Conservation (phyloP, 2,329 filamentous ascomycete species). For the Trichoderma polysporum region DNA sequence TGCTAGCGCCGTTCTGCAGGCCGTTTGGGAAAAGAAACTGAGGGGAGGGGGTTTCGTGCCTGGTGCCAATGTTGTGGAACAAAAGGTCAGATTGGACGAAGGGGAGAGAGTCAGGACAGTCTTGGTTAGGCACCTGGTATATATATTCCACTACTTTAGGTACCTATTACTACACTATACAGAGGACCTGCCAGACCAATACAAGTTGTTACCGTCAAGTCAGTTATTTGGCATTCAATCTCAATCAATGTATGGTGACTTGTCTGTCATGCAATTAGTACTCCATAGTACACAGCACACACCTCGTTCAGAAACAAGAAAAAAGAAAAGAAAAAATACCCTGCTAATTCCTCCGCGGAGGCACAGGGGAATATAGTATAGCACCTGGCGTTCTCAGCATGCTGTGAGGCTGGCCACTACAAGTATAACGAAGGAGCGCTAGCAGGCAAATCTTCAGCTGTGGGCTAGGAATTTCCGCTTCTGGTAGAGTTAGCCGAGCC, state of each 20-base stretch:
- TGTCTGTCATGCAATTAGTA: background rate
- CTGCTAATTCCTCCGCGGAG: background rate
- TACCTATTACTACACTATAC: too few species aligned
- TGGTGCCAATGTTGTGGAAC: background rate
- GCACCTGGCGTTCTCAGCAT: background rate
- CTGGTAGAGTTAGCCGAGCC: constrained; percentile 10
- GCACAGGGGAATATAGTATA: background rate
- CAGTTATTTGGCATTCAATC: background rate
- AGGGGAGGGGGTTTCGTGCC: background rate
- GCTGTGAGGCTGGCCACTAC: background rate
- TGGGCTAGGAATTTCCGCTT: background rate
- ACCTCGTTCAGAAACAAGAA: background rate
- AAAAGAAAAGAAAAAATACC: background rate
- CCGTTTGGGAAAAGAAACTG: background rate
- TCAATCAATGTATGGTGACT: background rate
- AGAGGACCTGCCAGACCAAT: too few species aligned
- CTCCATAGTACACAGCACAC: background rate
- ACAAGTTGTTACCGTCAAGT: background rate
- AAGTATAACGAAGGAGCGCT: background rate
- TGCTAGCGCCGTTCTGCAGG: background rate
- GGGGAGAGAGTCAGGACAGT: background rate
- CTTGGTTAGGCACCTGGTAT: background rate
- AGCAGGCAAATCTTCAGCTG: constrained; percentile 2
- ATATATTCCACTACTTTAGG: background rate
- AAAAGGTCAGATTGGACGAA: background rate